Conservation (phyloP, 768 basidiomycete genomes). For the Tephrocybe sp. region DNA sequence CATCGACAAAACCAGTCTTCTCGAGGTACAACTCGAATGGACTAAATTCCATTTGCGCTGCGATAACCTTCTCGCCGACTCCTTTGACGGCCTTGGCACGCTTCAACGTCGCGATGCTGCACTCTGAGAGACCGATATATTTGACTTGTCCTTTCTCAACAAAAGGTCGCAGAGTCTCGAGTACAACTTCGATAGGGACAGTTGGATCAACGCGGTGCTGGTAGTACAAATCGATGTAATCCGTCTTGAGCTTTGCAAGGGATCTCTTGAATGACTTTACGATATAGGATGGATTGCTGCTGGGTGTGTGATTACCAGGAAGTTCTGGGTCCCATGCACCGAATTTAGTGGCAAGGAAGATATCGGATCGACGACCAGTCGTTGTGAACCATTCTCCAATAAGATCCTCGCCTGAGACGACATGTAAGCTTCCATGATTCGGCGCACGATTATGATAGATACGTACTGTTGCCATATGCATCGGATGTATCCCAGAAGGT, state of each 20-base stretch:
- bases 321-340: not conserved
- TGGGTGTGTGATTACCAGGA: constrained; percentile 32
- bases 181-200: constrained; percentile 44
- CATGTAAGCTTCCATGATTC: too few species aligned
- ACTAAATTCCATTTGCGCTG: constrained; percentile 44
- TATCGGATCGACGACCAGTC: constrained; percentile 48
- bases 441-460: too few species aligned
- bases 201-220: constrained; percentile 41
- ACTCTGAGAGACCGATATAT: constrained; percentile 53
- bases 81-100: constrained; percentile 48
- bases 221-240: constrained; percentile 45
- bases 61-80: constrained; percentile 30
- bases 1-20: constrained; percentile 34
- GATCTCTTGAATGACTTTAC: constrained; percentile 36
- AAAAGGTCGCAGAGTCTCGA: not conserved
- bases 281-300: constrained; percentile 26
- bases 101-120: constrained; percentile 40
- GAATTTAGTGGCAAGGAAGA: constrained; percentile 65
- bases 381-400: constrained; percentile 40
- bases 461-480: constrained; percentile 44
- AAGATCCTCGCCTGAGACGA: constrained; percentile 5
- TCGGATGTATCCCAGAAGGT: constrained; percentile 52
- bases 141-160: constrained; percentile 26
- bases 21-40: constrained; percentile 45
- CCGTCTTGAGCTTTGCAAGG: constrained; percentile 39